Base-by-base conservation (phyloP, 2,329 filamentous ascomycete species). In the Fusarium lateritium region DNA sequence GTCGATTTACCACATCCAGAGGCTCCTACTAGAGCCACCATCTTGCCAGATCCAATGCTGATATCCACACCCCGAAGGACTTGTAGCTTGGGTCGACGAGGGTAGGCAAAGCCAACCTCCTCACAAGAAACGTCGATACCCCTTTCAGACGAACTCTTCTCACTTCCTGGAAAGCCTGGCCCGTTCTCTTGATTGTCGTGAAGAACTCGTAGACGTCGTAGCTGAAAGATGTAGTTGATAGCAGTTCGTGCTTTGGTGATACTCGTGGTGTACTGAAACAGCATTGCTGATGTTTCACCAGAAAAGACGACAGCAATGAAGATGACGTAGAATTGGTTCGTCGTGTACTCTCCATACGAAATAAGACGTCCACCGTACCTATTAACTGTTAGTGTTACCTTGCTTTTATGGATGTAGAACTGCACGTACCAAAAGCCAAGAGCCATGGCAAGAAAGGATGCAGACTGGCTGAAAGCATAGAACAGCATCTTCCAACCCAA, bases 1-100 rank as follows among this genome's bases (percentile, higher is more conserved):
- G 88, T 89, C 1, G 85, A 88, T 70, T 90, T 90, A 1, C 87
- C 87, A 65, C 86, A 88, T 8, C 87, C 87, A 1, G 84, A 88
- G 2, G 86, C 81, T 6, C 87, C 87, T 0, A 89, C 86, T 9
- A 89, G 81, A 4, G 86, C 87, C 3, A 86, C 77, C 70, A 84
- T 87, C 65, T 83, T 80, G 11, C 85, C 83, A 7, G 81, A 79
- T 33, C 76, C 62, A 52, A 86, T 82, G 51, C 61, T 62, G 42
- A 84, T 78, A 42, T 79, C 72, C 14, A 85, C 77, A 6, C 80
- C 77, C 21, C 80, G 73, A 15, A 83, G 73, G 58, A 82, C 76
- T 56, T 78, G 75, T 8, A 77, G 47, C 64, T 74, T 67, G 13
- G 79, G 76, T 14, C 80, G 72, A 39, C 78, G 69, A 6, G 88